These are phyloP conservation scores for Metarhizium anisopliae DNA, from an alignment of 2,329 filamentous ascomycete genomes.

Conservation along the genomic window DNA sequence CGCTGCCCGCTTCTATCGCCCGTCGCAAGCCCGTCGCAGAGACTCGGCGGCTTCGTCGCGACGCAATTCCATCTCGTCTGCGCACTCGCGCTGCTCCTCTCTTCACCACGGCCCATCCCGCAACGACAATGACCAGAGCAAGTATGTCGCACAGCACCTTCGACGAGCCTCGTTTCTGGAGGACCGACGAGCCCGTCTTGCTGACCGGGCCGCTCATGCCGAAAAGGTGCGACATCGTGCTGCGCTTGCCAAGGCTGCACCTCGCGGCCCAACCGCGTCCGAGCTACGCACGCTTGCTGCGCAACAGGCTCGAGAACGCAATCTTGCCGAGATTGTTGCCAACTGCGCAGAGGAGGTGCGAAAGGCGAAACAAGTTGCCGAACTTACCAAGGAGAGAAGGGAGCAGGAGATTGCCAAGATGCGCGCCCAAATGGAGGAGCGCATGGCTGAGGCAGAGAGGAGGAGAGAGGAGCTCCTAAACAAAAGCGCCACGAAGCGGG, in stretches of 20 bases:
- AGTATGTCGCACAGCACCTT: slow-evolving; percentile 68
- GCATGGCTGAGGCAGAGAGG: slow-evolving; percentile 66
- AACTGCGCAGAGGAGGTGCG: slow-evolving; percentile 76
- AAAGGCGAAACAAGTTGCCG: slow-evolving; percentile 73
- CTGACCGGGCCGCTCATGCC: slow-evolving; percentile 71
- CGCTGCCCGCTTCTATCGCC: slow-evolving; percentile 68
- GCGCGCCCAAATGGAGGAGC: slow-evolving; percentile 69
- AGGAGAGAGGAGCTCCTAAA: slow-evolving; percentile 57
- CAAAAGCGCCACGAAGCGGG: slow-evolving; percentile 42
- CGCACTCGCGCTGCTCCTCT: slow-evolving; percentile 60
- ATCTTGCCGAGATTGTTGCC: slow-evolving; percentile 72
- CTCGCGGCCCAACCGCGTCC: slow-evolving; percentile 53
- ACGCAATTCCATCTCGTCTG: slow-evolving; percentile 71
- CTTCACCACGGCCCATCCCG: slow-evolving; percentile 41
- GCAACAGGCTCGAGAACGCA: slow-evolving; percentile 68
- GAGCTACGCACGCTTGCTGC: slow-evolving; percentile 73
- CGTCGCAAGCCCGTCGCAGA: slow-evolving; percentile 57
- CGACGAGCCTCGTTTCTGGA: slow-evolving; percentile 74
- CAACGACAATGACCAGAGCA: slow-evolving; percentile 57
- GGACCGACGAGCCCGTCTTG: slow-evolving; percentile 68
- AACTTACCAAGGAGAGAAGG: slow-evolving; percentile 71
- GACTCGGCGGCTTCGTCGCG: slow-evolving; percentile 71
- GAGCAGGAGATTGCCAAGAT: slow-evolving; percentile 64
- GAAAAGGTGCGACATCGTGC: slow-evolving; percentile 74
- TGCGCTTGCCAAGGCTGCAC: slow-evolving; percentile 62